Evolutionary conservation across 2,329 filamentous ascomycete genomes (phyloP).

Genomic region (Teratosphaeria nubilosa): DNA sequence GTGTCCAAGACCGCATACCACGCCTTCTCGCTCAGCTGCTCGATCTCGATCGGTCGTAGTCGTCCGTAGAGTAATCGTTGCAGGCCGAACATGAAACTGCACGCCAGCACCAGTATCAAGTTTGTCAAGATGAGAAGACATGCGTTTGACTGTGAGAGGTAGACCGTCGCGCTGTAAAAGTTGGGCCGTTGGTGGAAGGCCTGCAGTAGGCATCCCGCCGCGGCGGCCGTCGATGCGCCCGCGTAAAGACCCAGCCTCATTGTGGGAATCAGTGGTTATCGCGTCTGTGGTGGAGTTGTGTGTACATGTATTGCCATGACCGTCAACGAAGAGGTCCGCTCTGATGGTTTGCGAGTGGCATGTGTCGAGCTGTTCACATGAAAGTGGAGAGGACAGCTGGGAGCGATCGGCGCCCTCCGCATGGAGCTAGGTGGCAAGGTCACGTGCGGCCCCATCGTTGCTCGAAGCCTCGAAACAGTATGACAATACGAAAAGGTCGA

Average conservation of each 20-base stretch:
- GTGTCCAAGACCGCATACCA: constrained; percentile 99
- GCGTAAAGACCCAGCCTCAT: constrained; percentile 27
- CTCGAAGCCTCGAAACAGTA: too few species aligned
- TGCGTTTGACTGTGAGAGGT: constrained; percentile 90
- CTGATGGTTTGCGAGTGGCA: not conserved
- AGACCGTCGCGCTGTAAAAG: constrained; percentile 96
- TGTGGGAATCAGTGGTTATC: constrained; percentile 1
- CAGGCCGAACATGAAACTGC: constrained; percentile 71
- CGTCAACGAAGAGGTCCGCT: constrained; percentile 18
- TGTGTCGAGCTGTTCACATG: not conserved
- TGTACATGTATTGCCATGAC: constrained; percentile 15
- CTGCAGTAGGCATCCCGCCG: constrained; percentile 72
- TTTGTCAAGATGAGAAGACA: constrained; percentile 93
- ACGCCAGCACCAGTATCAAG: constrained; percentile 70
- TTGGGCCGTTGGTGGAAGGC: constrained; percentile 93
- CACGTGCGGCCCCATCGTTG: too few species aligned
- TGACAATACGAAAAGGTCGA: too few species aligned
- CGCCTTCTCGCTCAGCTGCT: constrained; percentile 92
- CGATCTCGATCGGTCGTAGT: constrained; percentile 85
- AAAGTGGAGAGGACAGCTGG: not conserved
- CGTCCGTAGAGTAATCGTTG: constrained; percentile 85
- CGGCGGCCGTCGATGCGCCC: constrained; percentile 64
- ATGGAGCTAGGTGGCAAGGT: not conserved
- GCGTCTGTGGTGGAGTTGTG: not conserved
- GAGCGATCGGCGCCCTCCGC: not conserved